Evolutionary conservation across 2,329 filamentous ascomycete species (phyloP), one percentile per base, ranked within the genome.

Genomic region (Pseudogymnoascus sp.): DNA sequence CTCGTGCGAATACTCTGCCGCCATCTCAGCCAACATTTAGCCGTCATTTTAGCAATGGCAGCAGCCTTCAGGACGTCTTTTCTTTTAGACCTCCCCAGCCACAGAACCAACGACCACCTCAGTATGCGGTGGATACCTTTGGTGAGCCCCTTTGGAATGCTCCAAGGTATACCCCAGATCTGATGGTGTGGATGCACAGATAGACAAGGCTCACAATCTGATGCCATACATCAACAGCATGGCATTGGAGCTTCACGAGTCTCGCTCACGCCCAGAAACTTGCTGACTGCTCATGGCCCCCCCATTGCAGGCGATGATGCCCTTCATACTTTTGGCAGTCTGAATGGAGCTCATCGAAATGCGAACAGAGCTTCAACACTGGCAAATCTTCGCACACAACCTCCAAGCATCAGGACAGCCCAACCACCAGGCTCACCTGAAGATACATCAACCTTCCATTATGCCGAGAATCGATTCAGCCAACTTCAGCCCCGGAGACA

Each of bases 401-500:
- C 59, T 26, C 33, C 33, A 26, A 60, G 59, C 26, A 60, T 40
- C 10, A 33, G 50, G 29, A 21, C 13, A 33, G 10, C 50, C 29
- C 50, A 56, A 19, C 11, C 17, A 13, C 17, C 29, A 56, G 35
- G 29, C 10, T 56, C 50, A 26, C 11, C 63, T 13, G 60, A 62
- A 31, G 44, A 61, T 33, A 29, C 33, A 13, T 65, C 67, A 62
- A 26, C 64, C 15, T 67, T 67, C 10, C 67, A 68, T 21, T 60
- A 62, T 56, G 21, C 50, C 17, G 65, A 59, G 13, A 60, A 60
- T 19, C 68, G 63, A 40, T 29, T 67, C 6, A 65, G 65, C 11
- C 66, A 67, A 17, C 62, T 71, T 10, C 69, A 72, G 35, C 66
- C 64, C 9, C 68, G 65, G 29, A 68, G 59, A 19, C 69, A 71